Evolutionary conservation across 352 stramenopile species (phyloP).

Genomic region (Pythium dissotocum): DNA sequence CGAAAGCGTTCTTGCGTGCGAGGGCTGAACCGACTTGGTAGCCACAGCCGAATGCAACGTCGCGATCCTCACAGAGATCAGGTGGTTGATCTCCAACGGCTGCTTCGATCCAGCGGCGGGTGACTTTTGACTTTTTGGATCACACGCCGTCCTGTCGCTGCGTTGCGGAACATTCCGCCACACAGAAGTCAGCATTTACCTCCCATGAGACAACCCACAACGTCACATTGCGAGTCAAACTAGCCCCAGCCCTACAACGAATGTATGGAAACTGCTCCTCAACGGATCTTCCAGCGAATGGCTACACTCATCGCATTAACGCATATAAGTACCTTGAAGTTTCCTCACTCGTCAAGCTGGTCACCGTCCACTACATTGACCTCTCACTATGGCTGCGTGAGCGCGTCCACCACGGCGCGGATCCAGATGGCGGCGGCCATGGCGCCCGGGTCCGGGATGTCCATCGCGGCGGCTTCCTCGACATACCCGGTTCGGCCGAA

Average conservation of each 20-base stretch:
- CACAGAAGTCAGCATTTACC: not conserved
- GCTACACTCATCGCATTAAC: not conserved
- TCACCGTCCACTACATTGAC: not conserved
- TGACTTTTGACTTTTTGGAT: not conserved
- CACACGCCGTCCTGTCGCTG: not conserved
- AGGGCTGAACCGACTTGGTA: not conserved
- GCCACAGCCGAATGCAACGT: not conserved
- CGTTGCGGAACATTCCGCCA: not conserved
- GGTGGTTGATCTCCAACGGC: constrained; percentile 1
- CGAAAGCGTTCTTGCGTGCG: not conserved
- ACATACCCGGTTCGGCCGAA: constrained; percentile 90
- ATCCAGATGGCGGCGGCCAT: constrained; percentile 93
- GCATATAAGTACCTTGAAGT: not conserved
- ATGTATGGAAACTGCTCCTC: not conserved
- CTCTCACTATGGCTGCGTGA: constrained; percentile 23
- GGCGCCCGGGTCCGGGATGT: constrained; percentile 94
- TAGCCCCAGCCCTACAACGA: not conserved
- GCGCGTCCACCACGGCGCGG: constrained; percentile 47
- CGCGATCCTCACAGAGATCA: not conserved
- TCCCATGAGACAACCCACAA: not conserved
- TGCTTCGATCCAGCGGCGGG: not conserved
- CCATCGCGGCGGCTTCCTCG: constrained; percentile 73
- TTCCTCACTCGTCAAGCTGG: not conserved
- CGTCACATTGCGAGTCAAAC: not conserved
- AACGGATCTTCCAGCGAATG: constrained; percentile 2